A percentile compares a stretch with the other conserved stretches of the same genome.
Conservation (phyloP, 1,139 yeast genomes). For the Spathaspora sp. region DNA sequence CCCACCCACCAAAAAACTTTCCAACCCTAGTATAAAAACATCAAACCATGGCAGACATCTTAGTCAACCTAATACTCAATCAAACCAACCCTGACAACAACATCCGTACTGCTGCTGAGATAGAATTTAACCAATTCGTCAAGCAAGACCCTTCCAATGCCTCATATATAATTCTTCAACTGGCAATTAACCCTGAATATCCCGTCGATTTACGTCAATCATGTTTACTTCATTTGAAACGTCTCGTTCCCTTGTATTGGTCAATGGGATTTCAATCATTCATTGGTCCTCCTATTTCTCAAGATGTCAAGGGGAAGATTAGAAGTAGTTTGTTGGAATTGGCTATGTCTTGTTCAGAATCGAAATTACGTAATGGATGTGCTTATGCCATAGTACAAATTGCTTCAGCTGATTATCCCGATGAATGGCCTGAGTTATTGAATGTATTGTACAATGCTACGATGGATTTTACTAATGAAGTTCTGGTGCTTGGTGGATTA, state of each 20-base stretch:
- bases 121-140: constrained; percentile 28
- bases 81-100: constrained; percentile 42
- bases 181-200: constrained; percentile 21
- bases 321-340: constrained; percentile 53
- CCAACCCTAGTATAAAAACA: neutral
- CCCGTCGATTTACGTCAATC: constrained; percentile 54
- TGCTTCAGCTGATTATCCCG: constrained; percentile 90
- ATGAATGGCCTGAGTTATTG: constrained; percentile 86
- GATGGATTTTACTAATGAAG: constrained; percentile 26
- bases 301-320: constrained; percentile 48
- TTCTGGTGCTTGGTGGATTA: constrained; percentile 61
- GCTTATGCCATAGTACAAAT: constrained; percentile 81
- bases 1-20: neutral
- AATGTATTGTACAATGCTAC: constrained; percentile 45
- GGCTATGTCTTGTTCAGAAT: constrained; percentile 49
- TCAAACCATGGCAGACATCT: constrained; percentile 10
- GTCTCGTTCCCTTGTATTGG: constrained; percentile 77
- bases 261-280: constrained; percentile 80
- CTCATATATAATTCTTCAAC: constrained; percentile 27
- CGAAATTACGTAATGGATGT: constrained; percentile 67
- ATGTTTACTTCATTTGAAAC: constrained; percentile 66
- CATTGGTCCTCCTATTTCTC: constrained; percentile 62
- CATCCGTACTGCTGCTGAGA: constrained; percentile 34
- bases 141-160: constrained; percentile 32
- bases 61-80: constrained; percentile 22